Conservation (phyloP, 1,284 basidiomycete species). For the Trametes hirsuta region DNA sequence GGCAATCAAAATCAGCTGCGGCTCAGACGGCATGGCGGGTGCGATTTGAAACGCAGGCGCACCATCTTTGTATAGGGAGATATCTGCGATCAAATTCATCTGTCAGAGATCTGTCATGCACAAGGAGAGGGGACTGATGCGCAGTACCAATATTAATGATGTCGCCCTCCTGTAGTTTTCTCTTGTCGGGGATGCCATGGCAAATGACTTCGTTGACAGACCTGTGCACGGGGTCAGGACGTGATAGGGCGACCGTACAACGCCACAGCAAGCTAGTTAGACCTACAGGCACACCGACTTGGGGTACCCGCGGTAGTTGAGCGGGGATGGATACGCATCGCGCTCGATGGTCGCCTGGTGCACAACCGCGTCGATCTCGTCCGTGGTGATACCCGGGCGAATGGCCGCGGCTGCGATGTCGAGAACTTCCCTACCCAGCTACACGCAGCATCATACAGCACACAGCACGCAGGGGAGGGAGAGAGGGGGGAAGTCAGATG, state of each 20-base stretch:
- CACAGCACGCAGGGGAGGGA: conserved; percentile 11
- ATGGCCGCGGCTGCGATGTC: conserved; percentile 88
- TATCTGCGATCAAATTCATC: conserved; percentile 44
- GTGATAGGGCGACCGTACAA: conserved; percentile 3
- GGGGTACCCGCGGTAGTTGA: conserved; percentile 93
- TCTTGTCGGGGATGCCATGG: conserved; percentile 93
- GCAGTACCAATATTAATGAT: conserved; percentile 85
- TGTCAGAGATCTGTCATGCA: conserved; percentile 17
- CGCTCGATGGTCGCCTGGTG: conserved; percentile 93
- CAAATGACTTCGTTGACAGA: conserved; percentile 97
- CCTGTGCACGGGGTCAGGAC: conserved; percentile 40
- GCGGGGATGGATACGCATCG: conserved; percentile 91
- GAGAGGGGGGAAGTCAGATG: conserved; percentile 24
- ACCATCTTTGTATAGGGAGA: conserved; percentile 74
- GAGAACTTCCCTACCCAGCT: conserved; percentile 91
- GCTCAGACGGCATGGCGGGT: neutral
- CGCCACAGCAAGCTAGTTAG: neutral
- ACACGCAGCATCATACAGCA: neutral
- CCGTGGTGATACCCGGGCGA: conserved; percentile 91
- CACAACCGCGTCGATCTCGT: conserved; percentile 94
- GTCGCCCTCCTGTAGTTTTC: conserved; percentile 87
- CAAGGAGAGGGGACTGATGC: neutral
- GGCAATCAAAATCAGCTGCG: neutral
- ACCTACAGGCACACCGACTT: conserved; percentile 96
- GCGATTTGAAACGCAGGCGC: conserved; percentile 20